Conservation (phyloP, 345 rosid genomes). For the Lepidium africanum region DNA sequence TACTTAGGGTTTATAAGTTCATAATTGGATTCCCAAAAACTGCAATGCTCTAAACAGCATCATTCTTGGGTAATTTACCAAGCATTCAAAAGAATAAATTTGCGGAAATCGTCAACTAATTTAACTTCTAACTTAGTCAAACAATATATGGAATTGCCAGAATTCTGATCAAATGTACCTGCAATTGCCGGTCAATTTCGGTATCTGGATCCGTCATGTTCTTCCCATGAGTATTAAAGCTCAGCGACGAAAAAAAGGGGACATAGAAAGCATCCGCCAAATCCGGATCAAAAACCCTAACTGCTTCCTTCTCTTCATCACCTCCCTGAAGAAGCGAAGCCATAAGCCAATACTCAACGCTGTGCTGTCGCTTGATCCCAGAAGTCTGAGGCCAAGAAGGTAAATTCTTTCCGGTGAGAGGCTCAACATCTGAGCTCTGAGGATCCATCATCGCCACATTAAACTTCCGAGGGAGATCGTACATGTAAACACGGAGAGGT, state of each 20-base stretch:
- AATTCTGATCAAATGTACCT: constrained; percentile 38
- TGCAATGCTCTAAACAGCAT: background rate
- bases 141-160: background rate
- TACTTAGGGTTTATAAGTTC: background rate
- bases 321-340: constrained; percentile 64
- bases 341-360: constrained; percentile 97
- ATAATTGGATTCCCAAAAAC: background rate
- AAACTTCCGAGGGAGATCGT: constrained; percentile 82
- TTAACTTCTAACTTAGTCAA: background rate
- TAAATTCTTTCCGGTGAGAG: constrained; percentile 49
- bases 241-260: constrained; percentile 88
- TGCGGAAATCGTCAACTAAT: background rate
- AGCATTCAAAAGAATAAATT: background rate
- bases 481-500: constrained; percentile 77
- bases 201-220: constrained; percentile 95
- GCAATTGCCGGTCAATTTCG: constrained; percentile 72
- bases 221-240: constrained; percentile 85
- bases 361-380: constrained; percentile 71
- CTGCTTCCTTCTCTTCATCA: constrained; percentile 45
- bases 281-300: constrained; percentile 93
- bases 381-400: constrained; percentile 65
- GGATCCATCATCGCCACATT: constrained; percentile 71
- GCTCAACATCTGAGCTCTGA: constrained; percentile 33
- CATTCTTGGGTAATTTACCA: background rate
- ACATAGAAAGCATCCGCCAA: constrained; percentile 79